phyloP scores from a whole-genome alignment of 768 basidiomycete species.

The Leccinum broughii region DNA sequence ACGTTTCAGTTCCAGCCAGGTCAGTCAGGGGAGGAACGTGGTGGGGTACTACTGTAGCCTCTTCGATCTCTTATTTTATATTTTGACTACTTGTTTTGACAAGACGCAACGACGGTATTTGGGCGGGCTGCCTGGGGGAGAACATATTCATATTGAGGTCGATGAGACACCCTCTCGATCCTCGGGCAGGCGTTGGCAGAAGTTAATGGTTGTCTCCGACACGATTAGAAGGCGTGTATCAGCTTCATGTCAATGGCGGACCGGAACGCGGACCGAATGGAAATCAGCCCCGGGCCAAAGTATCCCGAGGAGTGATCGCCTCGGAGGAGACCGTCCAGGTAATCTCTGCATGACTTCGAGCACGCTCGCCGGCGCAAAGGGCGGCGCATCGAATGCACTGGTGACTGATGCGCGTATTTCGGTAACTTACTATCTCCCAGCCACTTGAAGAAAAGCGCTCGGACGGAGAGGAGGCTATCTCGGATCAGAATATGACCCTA shows the following conservation, averaged over 20 bases:
- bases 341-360: background rate
- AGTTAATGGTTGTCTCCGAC: background rate
- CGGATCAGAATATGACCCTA: background rate
- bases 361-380: background rate
- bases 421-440: background rate
- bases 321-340: background rate
- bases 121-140: background rate
- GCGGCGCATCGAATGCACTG: background rate
- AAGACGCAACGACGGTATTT: background rate
- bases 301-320: background rate
- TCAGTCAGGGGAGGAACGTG: background rate
- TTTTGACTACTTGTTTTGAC: background rate
- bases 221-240: background rate
- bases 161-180: background rate
- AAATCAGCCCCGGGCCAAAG: background rate
- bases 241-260: background rate
- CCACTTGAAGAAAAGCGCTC: background rate
- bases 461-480: background rate
- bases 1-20: background rate
- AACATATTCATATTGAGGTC: conserved; percentile 1
- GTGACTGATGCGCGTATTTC: background rate
- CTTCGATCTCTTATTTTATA: background rate
- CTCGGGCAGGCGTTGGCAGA: background rate
- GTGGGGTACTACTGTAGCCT: background rate
- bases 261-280: background rate